Percentiles rank a stretch among this genome's conserved stretches.
These are phyloP conservation scores for Dendrocalamus latiflorus DNA, from an alignment of 202 grass and related monocot species.

Conservation along the genomic window DNA sequence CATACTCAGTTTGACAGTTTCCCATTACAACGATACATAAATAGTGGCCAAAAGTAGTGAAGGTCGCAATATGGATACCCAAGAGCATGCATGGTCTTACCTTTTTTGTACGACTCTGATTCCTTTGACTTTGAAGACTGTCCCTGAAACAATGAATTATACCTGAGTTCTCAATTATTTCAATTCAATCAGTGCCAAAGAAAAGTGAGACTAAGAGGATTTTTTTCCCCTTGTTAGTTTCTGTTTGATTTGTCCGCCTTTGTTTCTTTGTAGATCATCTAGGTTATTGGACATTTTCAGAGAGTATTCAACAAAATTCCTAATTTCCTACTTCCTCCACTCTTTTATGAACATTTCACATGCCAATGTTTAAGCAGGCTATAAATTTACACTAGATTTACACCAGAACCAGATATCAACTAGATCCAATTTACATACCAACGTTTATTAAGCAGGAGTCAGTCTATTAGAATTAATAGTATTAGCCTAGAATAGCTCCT, in stretches of 20 bases:
- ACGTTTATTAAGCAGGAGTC: background rate
- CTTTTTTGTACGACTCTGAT: slow-evolving; percentile 64
- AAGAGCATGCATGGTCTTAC: background rate
- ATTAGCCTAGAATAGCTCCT: too few relatives aligned
- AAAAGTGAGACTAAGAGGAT: background rate
- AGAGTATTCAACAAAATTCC: background rate
- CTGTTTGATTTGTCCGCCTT: background rate
- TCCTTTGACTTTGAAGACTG: slow-evolving; percentile 77
- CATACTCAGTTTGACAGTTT: background rate
- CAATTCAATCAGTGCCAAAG: background rate
- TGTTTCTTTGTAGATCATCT: background rate
- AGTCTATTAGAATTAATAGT: too few relatives aligned
- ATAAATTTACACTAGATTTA: background rate
- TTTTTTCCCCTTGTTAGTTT: background rate
- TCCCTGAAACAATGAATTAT: slow-evolving; percentile 56
- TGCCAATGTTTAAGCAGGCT: background rate
- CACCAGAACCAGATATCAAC: background rate
- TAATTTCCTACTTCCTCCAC: background rate
- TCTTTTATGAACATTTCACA: background rate
- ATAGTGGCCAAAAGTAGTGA: background rate
- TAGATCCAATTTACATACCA: slow-evolving; percentile 8
- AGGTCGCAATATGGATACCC: background rate
- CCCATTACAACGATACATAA: background rate
- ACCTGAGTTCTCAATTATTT: background rate
- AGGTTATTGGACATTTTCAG: background rate